Conservation (phyloP, 805 yeast species). For the Pichia cephalocereana region DNA sequence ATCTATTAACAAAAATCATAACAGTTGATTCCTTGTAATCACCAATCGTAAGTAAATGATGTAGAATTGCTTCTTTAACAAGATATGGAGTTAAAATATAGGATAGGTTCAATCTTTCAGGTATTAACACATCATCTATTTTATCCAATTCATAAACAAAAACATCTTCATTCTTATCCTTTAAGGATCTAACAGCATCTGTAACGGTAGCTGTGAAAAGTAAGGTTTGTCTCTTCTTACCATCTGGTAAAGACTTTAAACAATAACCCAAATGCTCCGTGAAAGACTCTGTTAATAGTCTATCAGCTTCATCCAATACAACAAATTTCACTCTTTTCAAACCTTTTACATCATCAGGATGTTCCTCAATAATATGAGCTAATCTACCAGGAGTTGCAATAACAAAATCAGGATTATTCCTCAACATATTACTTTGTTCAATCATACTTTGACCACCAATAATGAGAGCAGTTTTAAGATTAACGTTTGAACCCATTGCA, state of each 20-base stretch:
- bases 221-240: conserved; percentile 73
- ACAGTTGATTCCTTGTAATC: conserved; percentile 59
- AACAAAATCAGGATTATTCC: conserved; percentile 82
- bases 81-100: conserved; percentile 77
- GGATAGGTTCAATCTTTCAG: conserved; percentile 53
- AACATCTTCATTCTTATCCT: conserved; percentile 51
- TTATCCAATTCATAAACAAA: conserved; percentile 70
- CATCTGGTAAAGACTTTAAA: conserved; percentile 59
- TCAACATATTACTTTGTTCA: conserved; percentile 76
- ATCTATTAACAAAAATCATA: conserved; percentile 85
- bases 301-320: conserved; percentile 94
- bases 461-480: conserved; percentile 69
- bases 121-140: conserved; percentile 71
- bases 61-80: conserved; percentile 84
- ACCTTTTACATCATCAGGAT: conserved; percentile 79
- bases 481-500: conserved; percentile 86
- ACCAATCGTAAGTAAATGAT: conserved; percentile 53
- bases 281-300: conserved; percentile 76
- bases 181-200: conserved; percentile 76
- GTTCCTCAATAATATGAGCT: conserved; percentile 82
- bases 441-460: conserved; percentile 96
- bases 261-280: conserved; percentile 70
- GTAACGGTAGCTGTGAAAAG: conserved; percentile 95
- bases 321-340: conserved; percentile 68
- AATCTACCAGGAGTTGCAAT: conserved; percentile 96